Evolutionary conservation across 345 rosid genomes (phyloP).

Genomic region (Acer campestre): DNA sequence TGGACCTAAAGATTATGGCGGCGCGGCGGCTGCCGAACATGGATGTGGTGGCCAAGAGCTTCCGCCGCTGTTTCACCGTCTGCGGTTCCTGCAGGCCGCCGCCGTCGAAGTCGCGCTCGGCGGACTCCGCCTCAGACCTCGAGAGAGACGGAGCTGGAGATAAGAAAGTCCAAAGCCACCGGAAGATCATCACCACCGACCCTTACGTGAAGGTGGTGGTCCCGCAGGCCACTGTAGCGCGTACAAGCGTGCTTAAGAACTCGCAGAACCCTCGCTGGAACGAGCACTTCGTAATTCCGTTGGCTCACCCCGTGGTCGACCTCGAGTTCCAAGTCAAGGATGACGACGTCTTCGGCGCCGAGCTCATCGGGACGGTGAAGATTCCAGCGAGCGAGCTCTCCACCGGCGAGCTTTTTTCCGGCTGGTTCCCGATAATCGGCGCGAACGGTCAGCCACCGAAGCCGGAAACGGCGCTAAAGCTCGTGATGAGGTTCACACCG

Average conservation of each 20-base stretch:
- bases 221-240: conserved; percentile 87
- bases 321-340: conserved; percentile 88
- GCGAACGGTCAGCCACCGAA: conserved; percentile 54
- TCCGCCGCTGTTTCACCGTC: conserved; percentile 50
- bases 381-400: conserved; percentile 53
- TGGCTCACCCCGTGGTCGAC: conserved; percentile 68
- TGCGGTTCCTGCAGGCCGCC: conserved; percentile 38
- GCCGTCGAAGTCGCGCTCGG: neutral
- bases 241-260: conserved; percentile 78
- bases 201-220: conserved; percentile 83
- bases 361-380: conserved; percentile 58
- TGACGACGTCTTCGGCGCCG: conserved; percentile 79
- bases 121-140: neutral
- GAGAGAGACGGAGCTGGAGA: neutral
- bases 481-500: conserved; percentile 69
- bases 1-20: conserved; percentile 58
- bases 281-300: conserved; percentile 59
- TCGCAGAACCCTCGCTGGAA: conserved; percentile 67
- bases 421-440: conserved; percentile 54
- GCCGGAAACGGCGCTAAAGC: conserved; percentile 47
- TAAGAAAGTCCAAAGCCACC: conserved; percentile 30
- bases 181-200: conserved; percentile 71
- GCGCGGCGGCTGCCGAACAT: conserved; percentile 74
- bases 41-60: conserved; percentile 51
- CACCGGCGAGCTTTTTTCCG: conserved; percentile 39